These are phyloP conservation scores for Apostasia shenzhenica DNA, from an alignment of 106 monocot species.

Conservation along the genomic window DNA sequence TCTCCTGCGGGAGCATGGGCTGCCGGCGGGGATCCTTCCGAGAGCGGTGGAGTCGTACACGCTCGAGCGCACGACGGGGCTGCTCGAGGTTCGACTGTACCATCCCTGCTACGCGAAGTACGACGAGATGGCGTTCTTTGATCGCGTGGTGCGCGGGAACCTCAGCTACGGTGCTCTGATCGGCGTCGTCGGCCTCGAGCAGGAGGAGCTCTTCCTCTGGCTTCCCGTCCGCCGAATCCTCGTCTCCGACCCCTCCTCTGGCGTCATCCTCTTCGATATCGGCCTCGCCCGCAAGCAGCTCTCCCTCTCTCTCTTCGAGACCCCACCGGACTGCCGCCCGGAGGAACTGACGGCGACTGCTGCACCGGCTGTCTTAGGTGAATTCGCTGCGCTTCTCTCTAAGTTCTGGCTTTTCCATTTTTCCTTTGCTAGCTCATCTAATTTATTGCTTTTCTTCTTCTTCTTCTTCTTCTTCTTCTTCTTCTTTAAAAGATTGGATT, in stretches of 20 bases:
- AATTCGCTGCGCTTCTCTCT: neutral
- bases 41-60: constrained; percentile 14
- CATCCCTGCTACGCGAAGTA: constrained; percentile 25
- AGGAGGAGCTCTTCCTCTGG: constrained; percentile 29
- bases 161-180: constrained; percentile 23
- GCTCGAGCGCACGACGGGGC: constrained; percentile 11
- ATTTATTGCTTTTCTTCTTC: neutral
- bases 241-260: constrained; percentile 14
- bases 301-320: constrained; percentile 23
- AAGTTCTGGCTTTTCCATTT: neutral
- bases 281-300: constrained; percentile 19
- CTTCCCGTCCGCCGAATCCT: constrained; percentile 20
- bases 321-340: constrained; percentile 18
- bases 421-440: neutral
- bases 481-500: neutral
- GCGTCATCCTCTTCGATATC: constrained; percentile 29
- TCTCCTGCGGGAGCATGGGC: constrained; percentile 21
- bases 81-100: constrained; percentile 18
- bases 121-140: constrained; percentile 21
- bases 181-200: constrained; percentile 15
- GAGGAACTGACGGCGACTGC: neutral
- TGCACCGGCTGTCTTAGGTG: neutral
- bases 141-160: constrained; percentile 12
- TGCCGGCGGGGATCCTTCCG: constrained; percentile 24
- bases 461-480: neutral